Base-by-base conservation (phyloP, 805 yeast species). In the Yamadazyma ubonensis region DNA sequence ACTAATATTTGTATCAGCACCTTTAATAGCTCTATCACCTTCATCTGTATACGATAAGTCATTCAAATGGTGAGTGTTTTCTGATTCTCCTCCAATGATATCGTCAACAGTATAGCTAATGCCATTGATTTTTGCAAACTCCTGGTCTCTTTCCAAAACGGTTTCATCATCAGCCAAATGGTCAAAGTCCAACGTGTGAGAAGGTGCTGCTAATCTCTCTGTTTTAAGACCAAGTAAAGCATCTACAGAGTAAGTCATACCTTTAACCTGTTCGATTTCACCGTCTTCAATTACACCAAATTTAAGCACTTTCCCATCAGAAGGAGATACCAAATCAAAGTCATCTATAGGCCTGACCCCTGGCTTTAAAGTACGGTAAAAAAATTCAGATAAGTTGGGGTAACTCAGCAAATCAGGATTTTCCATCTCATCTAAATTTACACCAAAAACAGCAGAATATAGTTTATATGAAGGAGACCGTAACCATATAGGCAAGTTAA, bases 261-360 rank as follows among this genome's bases (percentile, higher is more conserved):
- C 99, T 65, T 93, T 93, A 29, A 93, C 98, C 61, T 91, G 98
- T 61, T 93, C 98, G 44, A 93, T 88, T 50, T 85, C 86, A 23
- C 96, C 96, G 50, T 83, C 75, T 38, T 78, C 79, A 28, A 86
- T 78, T 21, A 78, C 70, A 17, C 99, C 99, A 43, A 87, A 76
- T 52, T 87, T 90, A 43, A 93, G 67, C 12, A 93, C 83, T 48
- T 77, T 82, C 16, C 99, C 99, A 63, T 93, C 99, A 42, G 96
- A 81, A 3, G 99, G 99, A 25, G 93, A 82, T 6, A 83, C 93
- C 36, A 93, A 63, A 39, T 80, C 76, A 2, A 81, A 67, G 12
- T 74, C 73, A n/a, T 69, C 65, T 18, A 93, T 63, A 2, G 96
- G 95, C 48, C 99, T 76, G 1, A 75, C 79, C 20, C 85, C 95